Evolutionary conservation across 805 yeast species (phyloP), one percentile per base, ranked within the genome.

Genomic region (Myxozyma monticola): DNA sequence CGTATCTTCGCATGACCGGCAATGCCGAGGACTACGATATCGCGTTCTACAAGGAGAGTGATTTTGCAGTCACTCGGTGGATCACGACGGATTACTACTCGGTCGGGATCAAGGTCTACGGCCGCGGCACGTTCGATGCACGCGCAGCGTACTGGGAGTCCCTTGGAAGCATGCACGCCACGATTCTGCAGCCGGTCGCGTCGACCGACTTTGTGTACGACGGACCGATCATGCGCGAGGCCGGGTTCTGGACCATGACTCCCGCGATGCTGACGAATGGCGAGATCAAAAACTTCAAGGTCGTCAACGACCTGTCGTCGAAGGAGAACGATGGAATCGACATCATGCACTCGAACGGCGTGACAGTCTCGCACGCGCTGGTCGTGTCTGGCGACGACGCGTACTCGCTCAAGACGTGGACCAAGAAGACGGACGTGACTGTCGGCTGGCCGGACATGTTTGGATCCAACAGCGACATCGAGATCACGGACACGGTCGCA

Each of bases 291-390:
- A 50, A 50, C 37, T 24, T 45, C 42, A 50, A 50, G 39, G 41
- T 50, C 17, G 25, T 45, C 22, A 50, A 50, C 25, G 33, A 40
- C 20, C 36, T 50, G 29, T 29, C 40, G 2, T 41, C 36, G 39
- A 17, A 35, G 5, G 54, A 50, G 48, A 50, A 50, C 43, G 54
- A 50, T 29, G 54, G 54, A 4, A 34, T 50, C 25, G 54, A 50
- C 28, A 38, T 50, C 28, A 50, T 50, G 54, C 48, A 45, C 33
- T 45, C 49, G 21, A 21, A 24, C 22, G 31, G 37, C 41, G 48
- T 50, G 17, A 18, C 30, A 10, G 40, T 50, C 14, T 24, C 39
- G 6, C 50, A 50, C 34, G 42, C 54, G 17, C 25, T 48, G 21
- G 47, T 45, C 21, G 22, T 42, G 7, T 24, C 48, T 22, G 54